These are phyloP conservation scores for Celoporthe dispersa DNA, from an alignment of 2,329 filamentous ascomycete genomes.

Conservation along the genomic window DNA sequence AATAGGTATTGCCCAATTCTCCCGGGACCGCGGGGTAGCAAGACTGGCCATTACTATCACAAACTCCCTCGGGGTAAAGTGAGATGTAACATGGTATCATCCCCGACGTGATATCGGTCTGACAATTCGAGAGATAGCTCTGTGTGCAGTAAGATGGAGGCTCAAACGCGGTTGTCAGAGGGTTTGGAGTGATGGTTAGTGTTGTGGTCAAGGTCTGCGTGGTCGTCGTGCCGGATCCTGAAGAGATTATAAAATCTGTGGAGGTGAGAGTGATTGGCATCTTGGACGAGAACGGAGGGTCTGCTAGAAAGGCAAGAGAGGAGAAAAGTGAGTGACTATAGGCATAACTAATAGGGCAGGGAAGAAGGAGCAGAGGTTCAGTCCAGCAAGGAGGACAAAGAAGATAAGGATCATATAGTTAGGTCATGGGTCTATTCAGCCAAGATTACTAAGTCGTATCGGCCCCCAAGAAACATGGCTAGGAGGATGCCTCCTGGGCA, in stretches of 20 bases:
- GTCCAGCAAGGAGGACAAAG: neutral
- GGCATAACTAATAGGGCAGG: neutral
- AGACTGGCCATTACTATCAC: conserved; percentile 23
- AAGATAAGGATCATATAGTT: neutral
- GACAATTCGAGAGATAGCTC: conserved; percentile 25
- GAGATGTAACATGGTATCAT: conserved; percentile 22
- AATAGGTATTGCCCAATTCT: conserved; percentile 19
- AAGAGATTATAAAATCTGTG: conserved; percentile 9
- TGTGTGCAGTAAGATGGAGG: conserved; percentile 23
- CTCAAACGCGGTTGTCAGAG: conserved; percentile 22
- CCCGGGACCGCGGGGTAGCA: conserved; percentile 22
- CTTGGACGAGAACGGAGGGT: neutral
- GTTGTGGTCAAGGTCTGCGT: conserved; percentile 17
- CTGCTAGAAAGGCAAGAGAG: neutral
- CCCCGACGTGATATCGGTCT: conserved; percentile 16
- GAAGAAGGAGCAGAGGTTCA: neutral
- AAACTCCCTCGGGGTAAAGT: conserved; percentile 13
- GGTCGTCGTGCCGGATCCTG: conserved; percentile 6
- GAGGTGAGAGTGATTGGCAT: conserved; percentile 22
- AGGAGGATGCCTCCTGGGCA: conserved; percentile 19
- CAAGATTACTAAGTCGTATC: neutral
- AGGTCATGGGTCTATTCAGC: neutral
- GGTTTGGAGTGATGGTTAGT: conserved; percentile 17
- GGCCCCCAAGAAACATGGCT: conserved; percentile 35
- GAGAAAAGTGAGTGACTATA: neutral